Conservation (phyloP, 2,329 filamentous ascomycete genomes). For the Elsinoe necatrix region DNA sequence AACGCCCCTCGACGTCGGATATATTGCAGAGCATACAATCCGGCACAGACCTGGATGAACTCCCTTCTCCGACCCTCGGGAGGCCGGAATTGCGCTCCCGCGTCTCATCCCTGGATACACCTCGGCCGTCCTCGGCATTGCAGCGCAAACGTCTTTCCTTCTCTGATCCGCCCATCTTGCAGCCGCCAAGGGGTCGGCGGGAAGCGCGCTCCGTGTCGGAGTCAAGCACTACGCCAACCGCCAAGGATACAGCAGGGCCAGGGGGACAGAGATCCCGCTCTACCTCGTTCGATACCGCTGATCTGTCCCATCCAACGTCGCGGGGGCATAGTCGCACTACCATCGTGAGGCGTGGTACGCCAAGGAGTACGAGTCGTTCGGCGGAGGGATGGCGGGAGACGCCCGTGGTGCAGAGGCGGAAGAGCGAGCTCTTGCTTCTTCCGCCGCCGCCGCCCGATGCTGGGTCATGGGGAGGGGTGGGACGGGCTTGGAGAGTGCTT, state of each 20-base stretch:
- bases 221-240: not conserved
- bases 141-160: slow-evolving; percentile 12
- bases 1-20: slow-evolving; percentile 76
- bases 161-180: slow-evolving; percentile 6
- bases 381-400: not conserved
- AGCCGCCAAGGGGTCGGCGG: slow-evolving; percentile 20
- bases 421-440: slow-evolving; percentile 28
- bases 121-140: slow-evolving; percentile 18
- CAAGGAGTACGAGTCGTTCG: not conserved
- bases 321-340: not conserved
- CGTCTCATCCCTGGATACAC: slow-evolving; percentile 38
- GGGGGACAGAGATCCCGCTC: slow-evolving; percentile 8
- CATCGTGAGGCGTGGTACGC: not conserved
- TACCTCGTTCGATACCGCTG: slow-evolving; percentile 17
- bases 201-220: slow-evolving; percentile 21
- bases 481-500: slow-evolving; percentile 31
- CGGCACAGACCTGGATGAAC: slow-evolving; percentile 45
- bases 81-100: slow-evolving; percentile 28
- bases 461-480: slow-evolving; percentile 24
- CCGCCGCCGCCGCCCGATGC: slow-evolving; percentile 30
- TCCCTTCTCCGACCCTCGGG: slow-evolving; percentile 27
- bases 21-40: slow-evolving; percentile 71
- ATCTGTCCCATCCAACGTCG: not conserved
- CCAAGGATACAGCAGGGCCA: not conserved
- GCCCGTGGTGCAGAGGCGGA: not conserved